These are phyloP conservation scores for Penicillium pancosmium DNA, from an alignment of 495 filamentous ascomycete genomes.

Conservation along the genomic window DNA sequence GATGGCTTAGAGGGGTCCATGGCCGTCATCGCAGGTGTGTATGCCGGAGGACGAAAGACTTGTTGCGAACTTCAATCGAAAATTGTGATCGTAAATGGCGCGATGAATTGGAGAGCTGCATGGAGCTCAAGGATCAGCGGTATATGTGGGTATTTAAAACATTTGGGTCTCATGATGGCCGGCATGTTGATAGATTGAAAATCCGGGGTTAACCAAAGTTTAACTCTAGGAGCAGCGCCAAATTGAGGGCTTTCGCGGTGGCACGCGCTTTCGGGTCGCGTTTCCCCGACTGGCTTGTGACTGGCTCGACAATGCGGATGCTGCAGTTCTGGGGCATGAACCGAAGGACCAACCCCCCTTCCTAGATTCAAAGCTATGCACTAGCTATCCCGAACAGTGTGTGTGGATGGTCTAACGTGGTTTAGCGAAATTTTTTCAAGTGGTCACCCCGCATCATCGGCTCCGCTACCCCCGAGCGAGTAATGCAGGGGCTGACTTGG, in stretches of 20 bases:
- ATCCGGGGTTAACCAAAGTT: constrained; percentile 9
- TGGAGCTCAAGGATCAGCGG: constrained; percentile 6
- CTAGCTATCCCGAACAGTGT: neutral
- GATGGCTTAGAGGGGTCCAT: constrained; percentile 4
- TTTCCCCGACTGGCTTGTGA: constrained; percentile 1
- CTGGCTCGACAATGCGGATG: neutral
- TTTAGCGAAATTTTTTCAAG: neutral
- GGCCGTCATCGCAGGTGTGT: neutral
- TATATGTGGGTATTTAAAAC: constrained; percentile 13
- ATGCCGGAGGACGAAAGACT: neutral
- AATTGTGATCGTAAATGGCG: neutral
- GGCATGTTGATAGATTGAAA: neutral
- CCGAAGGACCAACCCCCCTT: neutral
- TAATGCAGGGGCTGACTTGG: neutral
- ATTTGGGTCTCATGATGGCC: neutral
- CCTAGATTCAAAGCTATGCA: neutral
- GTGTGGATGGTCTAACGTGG: neutral
- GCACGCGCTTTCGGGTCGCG: constrained; percentile 3
- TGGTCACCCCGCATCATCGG: neutral
- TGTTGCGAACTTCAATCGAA: neutral
- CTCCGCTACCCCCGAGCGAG: constrained; percentile 3
- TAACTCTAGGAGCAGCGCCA: neutral
- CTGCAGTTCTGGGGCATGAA: neutral
- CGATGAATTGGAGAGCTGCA: constrained; percentile 6
- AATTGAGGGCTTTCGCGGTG: constrained; percentile 14